These are phyloP conservation scores for Cytospora schulzeri DNA, from an alignment of 2,329 filamentous ascomycete species.

Conservation along the genomic window DNA sequence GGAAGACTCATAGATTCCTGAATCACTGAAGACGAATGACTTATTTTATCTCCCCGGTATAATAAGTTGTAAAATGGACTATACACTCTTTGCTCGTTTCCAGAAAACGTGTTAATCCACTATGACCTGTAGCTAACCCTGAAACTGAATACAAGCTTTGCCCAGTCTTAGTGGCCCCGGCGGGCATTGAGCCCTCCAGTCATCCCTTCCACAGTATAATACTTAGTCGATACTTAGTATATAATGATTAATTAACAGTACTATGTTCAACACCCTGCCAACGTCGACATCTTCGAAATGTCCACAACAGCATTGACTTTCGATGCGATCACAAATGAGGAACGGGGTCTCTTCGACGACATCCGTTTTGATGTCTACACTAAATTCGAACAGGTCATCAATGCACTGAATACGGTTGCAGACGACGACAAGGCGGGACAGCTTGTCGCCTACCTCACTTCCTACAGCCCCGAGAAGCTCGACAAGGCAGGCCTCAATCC, in stretches of 20 bases:
- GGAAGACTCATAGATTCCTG: background rate
- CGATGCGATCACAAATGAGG: background rate
- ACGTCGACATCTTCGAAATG: too few relatives aligned
- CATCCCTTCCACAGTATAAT: too few relatives aligned
- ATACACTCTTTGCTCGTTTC: too few relatives aligned
- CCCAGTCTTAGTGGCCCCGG: too few relatives aligned
- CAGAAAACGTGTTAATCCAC: too few relatives aligned
- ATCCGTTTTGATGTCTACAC: background rate
- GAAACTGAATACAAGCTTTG: too few relatives aligned
- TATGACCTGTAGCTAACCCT: too few relatives aligned
- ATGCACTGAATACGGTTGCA: background rate
- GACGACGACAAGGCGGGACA: background rate
- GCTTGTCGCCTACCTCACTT: conserved; percentile 5
- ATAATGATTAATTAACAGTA: too few relatives aligned
- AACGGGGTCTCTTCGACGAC: background rate
- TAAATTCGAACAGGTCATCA: background rate
- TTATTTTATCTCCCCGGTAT: background rate
- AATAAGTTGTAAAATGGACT: too few relatives aligned
- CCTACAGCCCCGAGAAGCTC: conserved; percentile 7
- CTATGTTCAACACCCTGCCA: too few relatives aligned
- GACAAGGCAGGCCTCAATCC: background rate
- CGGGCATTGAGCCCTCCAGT: too few relatives aligned
- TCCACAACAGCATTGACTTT: background rate
- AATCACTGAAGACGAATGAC: background rate
- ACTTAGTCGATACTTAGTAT: too few relatives aligned